These are phyloP conservation scores for Talaromyces adpressus DNA, from an alignment of 495 filamentous ascomycete species.

Conservation along the genomic window DNA sequence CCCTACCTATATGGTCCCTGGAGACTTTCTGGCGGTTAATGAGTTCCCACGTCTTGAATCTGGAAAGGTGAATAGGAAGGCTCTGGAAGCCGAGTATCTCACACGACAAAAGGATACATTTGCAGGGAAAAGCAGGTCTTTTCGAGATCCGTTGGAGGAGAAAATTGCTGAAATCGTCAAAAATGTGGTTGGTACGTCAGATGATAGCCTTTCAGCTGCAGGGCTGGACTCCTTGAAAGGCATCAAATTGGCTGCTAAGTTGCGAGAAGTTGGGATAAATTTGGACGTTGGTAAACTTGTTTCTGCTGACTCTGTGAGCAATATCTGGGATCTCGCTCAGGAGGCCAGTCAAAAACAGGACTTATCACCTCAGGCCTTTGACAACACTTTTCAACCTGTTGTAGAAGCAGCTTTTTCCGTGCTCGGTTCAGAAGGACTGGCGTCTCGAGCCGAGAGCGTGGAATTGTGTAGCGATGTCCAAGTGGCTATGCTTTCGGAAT, in stretches of 20 bases:
- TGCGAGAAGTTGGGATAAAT: conserved; percentile 45
- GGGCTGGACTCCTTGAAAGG: conserved; percentile 70
- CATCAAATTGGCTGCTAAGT: conserved; percentile 55
- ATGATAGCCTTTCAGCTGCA: conserved; percentile 38
- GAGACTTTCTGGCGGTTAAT: conserved; percentile 52
- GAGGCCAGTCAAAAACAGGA: not conserved
- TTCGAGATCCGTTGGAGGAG: conserved; percentile 29
- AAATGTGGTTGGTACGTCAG: conserved; percentile 36
- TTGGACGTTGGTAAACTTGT: conserved; percentile 52
- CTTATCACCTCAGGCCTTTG: not conserved
- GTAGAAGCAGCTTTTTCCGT: conserved; percentile 14
- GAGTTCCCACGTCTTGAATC: conserved; percentile 66
- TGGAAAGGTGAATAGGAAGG: conserved; percentile 68
- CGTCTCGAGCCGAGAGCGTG: conserved; percentile 40
- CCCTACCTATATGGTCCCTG: conserved; percentile 70
- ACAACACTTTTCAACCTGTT: conserved; percentile 8
- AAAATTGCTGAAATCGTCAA: conserved; percentile 40
- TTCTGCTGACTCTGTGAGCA: conserved; percentile 36
- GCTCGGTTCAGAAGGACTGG: conserved; percentile 15
- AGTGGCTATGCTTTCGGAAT: conserved; percentile 70
- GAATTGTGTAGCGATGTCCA: conserved; percentile 64
- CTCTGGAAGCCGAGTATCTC: conserved; percentile 50
- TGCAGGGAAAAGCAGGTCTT: conserved; percentile 22
- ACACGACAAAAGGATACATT: conserved; percentile 14
- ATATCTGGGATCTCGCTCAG: conserved; percentile 21